Evolutionary conservation across 2,329 filamentous ascomycete genomes (phyloP), one percentile per base, ranked within the genome.

Genomic region (Akanthomyces muscarius): DNA sequence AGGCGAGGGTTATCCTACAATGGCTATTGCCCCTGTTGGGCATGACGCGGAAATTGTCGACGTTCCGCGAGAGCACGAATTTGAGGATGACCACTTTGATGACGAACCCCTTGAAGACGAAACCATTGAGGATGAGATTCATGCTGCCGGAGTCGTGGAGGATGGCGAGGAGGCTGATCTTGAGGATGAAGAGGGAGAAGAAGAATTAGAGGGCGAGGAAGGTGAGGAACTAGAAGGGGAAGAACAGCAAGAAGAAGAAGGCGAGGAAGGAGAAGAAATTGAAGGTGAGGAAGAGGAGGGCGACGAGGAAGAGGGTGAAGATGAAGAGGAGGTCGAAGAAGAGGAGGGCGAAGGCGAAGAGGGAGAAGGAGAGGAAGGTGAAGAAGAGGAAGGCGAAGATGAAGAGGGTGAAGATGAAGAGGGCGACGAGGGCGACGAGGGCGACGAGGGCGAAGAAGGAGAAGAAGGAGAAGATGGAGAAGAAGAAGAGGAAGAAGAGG

Each of bases 281-380:
- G 67, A 67, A 5, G 68, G 66, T 1, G 70, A 66, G 2, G 68
- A 66, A 23, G 66, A 66, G 5, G 65, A 62, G 16, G 71, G 72
- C 60, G 67, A 55, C 10, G 72, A 70, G 38, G 67, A 69, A 14
- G 64, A 18, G 21, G 70, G 75, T 5, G 70, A 71, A 30, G 65
- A 69, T 10, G 69, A 57, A 5, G 64, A 54, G 8, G 65, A 66
- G 30, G 64, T 62, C 13, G 65, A 60, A n/a, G 65, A 63, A 10
- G 65, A 42, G 2, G 67, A 64, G 18, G 62, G 47, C 13, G 63
- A 60, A 36, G 59, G 65, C 56, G 62, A 30, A 23, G 65, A 63
- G 7, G 64, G 38, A 10, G 61, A 53, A 2, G 63, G 65, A 8
- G 52, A 41, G 13, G 52, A n/a, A 13, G 50, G 0, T 62, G 64